Evolutionary conservation across 2,329 filamentous ascomycete genomes (phyloP).

Genomic region (Phaeosphaeria sp.): DNA sequence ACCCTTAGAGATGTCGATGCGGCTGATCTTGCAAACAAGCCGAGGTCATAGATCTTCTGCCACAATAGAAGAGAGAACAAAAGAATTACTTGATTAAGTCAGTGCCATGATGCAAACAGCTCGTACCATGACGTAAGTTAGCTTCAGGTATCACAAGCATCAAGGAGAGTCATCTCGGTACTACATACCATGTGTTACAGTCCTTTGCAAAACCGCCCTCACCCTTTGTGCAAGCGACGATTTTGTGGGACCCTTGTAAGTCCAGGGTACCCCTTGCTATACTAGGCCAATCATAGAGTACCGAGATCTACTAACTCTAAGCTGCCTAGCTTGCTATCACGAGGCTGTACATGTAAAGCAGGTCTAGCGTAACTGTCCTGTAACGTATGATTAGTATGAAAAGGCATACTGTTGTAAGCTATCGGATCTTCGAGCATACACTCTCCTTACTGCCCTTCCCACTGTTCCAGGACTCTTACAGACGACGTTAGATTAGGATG

Average conservation of each 20-base stretch:
- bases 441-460: neutral
- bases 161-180: neutral
- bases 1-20: neutral
- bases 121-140: neutral
- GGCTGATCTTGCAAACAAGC: neutral
- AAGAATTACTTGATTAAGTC: neutral
- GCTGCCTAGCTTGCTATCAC: no score
- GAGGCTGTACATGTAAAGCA: no score
- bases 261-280: no score
- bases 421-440: neutral
- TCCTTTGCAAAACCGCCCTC: no score
- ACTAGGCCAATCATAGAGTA: no score
- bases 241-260: no score
- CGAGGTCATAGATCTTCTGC: neutral
- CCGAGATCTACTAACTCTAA: no score
- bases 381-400: no score
- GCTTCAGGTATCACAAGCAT: neutral
- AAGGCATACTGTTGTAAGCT: no score
- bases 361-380: no score
- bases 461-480: neutral
- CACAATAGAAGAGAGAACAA: neutral
- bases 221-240: no score
- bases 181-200: no score
- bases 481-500: conserved; percentile 4
- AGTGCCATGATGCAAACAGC: neutral